Evolutionary conservation across 176 grass and related monocot genomes (phyloP), one percentile per base, ranked within the genome.

Genomic region (Paspalum vaginatum): DNA sequence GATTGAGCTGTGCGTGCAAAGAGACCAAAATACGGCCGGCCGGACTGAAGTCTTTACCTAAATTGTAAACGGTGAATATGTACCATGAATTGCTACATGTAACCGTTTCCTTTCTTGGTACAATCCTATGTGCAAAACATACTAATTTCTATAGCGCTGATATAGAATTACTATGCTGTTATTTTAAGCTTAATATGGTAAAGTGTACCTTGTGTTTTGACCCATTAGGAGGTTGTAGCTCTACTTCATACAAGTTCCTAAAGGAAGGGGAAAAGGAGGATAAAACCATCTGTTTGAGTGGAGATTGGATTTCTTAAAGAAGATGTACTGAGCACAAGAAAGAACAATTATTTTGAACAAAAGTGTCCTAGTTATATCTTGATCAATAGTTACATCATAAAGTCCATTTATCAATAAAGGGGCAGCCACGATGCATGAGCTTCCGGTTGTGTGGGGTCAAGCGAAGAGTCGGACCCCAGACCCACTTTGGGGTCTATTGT

Each of bases 381-480:
- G 80, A 64, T 69, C 27, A 62, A 82, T 43, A 50, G 27, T 24
- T 61, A 77, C 73, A 70, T 51, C 53, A 13, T 59, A 41, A 2
- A 65, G 39, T 50, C 6, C 45, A 78, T 12, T 20, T 27, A 43
- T 21, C 39, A 79, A 65, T 12, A 79, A 64, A 68, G 21, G 27
- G 5, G 11, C 3, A 77, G 51, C n/a, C n/a, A n/a, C n/a, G n/a
- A n/a, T n/a, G n/a, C n/a, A n/a, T n/a, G n/a, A n/a, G n/a, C n/a
- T n/a, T n/a, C n/a, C n/a, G n/a, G n/a, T n/a, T n/a, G n/a, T n/a
- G n/a, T n/a, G n/a, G n/a, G n/a, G n/a, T n/a, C n/a, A n/a, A n/a
- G n/a, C n/a, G n/a, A n/a, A n/a, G n/a, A n/a, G n/a, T n/a, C n/a
- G n/a, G n/a, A n/a, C n/a, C n/a, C n/a, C n/a, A n/a, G n/a, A n/a